Evolutionary conservation across 2,329 filamentous ascomycete species (phyloP).

Genomic region (Myotisia sp.): DNA sequence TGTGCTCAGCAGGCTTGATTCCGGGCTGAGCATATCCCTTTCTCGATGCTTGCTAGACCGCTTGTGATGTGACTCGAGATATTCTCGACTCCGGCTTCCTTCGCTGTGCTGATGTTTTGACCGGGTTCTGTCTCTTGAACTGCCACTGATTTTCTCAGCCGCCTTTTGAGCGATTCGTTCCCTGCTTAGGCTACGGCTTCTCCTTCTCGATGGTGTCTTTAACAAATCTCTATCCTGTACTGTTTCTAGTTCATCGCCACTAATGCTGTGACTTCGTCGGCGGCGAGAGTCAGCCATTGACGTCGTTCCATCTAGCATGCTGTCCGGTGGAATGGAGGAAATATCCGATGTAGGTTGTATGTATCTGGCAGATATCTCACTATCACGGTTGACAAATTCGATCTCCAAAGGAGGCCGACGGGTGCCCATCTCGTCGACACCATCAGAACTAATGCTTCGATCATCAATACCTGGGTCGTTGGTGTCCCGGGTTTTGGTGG

Average conservation of each 20-base stretch:
- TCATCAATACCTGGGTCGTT: constrained; percentile 30
- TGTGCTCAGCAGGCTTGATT: constrained; percentile 47
- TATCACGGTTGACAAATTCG: constrained; percentile 59
- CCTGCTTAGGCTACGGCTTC: constrained; percentile 45
- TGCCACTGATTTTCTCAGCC: constrained; percentile 44
- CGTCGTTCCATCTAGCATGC: constrained; percentile 46
- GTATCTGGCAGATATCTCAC: constrained; percentile 56
- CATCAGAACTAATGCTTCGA: constrained; percentile 54
- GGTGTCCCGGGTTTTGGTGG: constrained; percentile 24
- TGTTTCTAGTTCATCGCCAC: constrained; percentile 35
- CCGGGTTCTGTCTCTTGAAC: constrained; percentile 31
- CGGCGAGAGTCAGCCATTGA: constrained; percentile 32
- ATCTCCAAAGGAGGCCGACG: constrained; percentile 66
- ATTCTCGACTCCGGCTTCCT: constrained; percentile 33
- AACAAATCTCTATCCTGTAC: constrained; percentile 27
- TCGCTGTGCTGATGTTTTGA: constrained; percentile 29
- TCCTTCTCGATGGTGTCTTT: constrained; percentile 40
- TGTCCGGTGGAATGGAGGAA: constrained; percentile 64
- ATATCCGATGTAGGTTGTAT: constrained; percentile 65
- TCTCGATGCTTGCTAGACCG: constrained; percentile 37
- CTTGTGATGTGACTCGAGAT: constrained; percentile 27
- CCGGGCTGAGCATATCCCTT: constrained; percentile 42
- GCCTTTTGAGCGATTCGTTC: constrained; percentile 54
- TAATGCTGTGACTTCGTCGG: constrained; percentile 46
- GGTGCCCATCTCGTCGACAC: constrained; percentile 61